Base-by-base conservation (phyloP, 2,329 filamentous ascomycete genomes). In the Oidium heveae region DNA sequence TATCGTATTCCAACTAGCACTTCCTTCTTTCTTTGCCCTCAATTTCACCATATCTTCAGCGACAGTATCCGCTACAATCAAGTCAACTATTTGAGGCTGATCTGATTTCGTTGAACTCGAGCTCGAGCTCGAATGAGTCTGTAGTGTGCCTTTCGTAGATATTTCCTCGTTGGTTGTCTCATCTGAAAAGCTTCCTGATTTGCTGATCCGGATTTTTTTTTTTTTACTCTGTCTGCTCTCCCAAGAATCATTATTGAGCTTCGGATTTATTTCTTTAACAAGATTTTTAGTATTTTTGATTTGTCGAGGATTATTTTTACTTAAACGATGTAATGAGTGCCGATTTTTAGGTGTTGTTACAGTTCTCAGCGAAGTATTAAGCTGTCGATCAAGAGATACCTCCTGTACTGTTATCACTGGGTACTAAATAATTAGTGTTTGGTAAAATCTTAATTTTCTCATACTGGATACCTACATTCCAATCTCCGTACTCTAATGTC, bases 401-500 rank as follows among this genome's bases (percentile, higher is more conserved):
- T 86, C 77, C 65, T 84, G 76, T 20, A 79, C 88, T 36, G 88
- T 89, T 60, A 96, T 88, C 32, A 96, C 89, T 24, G 88, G 89
- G 66, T 96, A 96, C 85, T 91, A 62, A 53, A 56, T 18, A 53
- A 18, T 59, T 71, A 54, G 69, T 63, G 56, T 50, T 24, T 37
- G 37, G 52, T 47, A 15, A 52, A 46, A 24, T 12, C 10, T 37
- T 13, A 37, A 16, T 22, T 8, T 32, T 32, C 6, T 8, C 28
- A 16, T 22, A 24, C 33, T 15, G 34, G 12, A n/a, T 15, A 78
- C 84, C 73, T 70, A 89, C 86, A 67, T 96, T 95, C 86, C 88
- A 96, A 64, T 96, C 89, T 2, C 84, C 84, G 65, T 80, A 88
- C 62, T 88, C 84, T 4, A 89, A 68, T 44, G 79, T 74, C 56